These are phyloP conservation scores for Calonectria crousiana DNA, from an alignment of 2,329 filamentous ascomycete species.

Conservation along the genomic window DNA sequence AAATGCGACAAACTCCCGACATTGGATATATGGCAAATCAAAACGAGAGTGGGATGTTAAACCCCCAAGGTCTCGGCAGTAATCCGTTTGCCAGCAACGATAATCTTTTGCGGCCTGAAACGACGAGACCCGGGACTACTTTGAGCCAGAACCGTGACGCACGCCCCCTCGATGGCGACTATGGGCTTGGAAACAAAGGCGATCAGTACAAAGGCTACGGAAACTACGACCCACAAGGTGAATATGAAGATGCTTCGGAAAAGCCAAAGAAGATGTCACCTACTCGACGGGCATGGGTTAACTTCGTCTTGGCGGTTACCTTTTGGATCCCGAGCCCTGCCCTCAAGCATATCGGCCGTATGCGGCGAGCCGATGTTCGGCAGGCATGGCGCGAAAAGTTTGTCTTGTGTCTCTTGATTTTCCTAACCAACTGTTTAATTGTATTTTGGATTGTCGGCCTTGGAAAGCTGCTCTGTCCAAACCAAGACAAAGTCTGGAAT, in stretches of 20 bases:
- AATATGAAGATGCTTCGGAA: conserved; percentile 74
- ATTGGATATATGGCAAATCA: background rate
- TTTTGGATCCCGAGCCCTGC: conserved; percentile 94
- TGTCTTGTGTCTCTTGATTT: conserved; percentile 83
- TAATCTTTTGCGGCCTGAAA: background rate
- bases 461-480: conserved; percentile 87
- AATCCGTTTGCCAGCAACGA: background rate
- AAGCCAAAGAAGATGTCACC: conserved; percentile 64
- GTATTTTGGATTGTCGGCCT: conserved; percentile 95
- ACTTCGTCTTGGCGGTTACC: conserved; percentile 85
- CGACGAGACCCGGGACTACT: background rate
- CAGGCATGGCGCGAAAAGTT: conserved; percentile 98
- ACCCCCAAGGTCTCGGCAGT: background rate
- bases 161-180: background rate
- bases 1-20: conserved; percentile 53
- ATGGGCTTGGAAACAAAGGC: background rate
- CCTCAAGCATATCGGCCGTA: conserved; percentile 84
- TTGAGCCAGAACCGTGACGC: background rate
- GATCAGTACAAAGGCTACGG: background rate
- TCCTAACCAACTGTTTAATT: conserved; percentile 82
- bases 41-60: background rate
- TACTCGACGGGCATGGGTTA: conserved; percentile 82
- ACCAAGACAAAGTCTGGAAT: conserved; percentile 90
- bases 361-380: conserved; percentile 96
- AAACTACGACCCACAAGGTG: conserved; percentile 69